phyloP scores from a whole-genome alignment of 2,329 filamentous ascomycete species.

The Cercospora sp. region DNA sequence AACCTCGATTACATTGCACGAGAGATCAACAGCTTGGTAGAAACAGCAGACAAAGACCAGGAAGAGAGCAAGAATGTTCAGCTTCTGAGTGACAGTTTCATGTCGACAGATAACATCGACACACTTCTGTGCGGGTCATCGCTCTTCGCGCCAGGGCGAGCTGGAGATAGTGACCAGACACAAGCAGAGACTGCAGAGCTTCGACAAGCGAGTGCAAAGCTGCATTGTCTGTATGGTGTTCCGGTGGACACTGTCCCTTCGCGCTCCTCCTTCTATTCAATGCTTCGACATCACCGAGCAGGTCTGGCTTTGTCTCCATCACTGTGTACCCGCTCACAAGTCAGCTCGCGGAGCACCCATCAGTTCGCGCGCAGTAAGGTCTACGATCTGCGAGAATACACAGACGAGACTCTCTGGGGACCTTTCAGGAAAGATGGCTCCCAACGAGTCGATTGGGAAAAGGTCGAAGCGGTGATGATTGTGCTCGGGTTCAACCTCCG shows the following conservation, averaged over 20 bases:
- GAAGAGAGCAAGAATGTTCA: slow-evolving; percentile 50
- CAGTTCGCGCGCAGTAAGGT: slow-evolving; percentile 67
- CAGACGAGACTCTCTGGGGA: slow-evolving; percentile 63
- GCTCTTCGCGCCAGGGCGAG: slow-evolving; percentile 56
- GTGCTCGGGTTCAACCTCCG: slow-evolving; percentile 65
- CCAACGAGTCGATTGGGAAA: slow-evolving; percentile 72
- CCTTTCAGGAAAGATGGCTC: slow-evolving; percentile 67
- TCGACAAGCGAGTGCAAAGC: slow-evolving; percentile 66
- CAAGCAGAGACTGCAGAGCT: slow-evolving; percentile 45
- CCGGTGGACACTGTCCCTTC: slow-evolving; percentile 47
- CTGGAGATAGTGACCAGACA: slow-evolving; percentile 47
- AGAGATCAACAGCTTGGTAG: slow-evolving; percentile 31
- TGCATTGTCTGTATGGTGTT: slow-evolving; percentile 67
- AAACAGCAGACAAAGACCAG: slow-evolving; percentile 32
- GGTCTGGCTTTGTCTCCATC: slow-evolving; percentile 20
- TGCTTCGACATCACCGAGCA: slow-evolving; percentile 25
- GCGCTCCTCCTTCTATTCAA: slow-evolving; percentile 30
- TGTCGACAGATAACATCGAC: slow-evolving; percentile 54
- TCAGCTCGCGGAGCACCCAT: slow-evolving; percentile 31
- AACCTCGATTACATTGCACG: slow-evolving; percentile 30
- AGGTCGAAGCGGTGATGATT: slow-evolving; percentile 72
- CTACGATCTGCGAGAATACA: slow-evolving; percentile 73
- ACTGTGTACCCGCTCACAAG: slow-evolving; percentile 28
- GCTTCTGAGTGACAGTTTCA: slow-evolving; percentile 44
- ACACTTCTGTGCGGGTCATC: slow-evolving; percentile 65